Percentiles rank a stretch among this genome's conserved stretches.
These are phyloP conservation scores for Pseudogymnoascus sp. DNA, from an alignment of 2,329 filamentous ascomycete species.

Conservation along the genomic window DNA sequence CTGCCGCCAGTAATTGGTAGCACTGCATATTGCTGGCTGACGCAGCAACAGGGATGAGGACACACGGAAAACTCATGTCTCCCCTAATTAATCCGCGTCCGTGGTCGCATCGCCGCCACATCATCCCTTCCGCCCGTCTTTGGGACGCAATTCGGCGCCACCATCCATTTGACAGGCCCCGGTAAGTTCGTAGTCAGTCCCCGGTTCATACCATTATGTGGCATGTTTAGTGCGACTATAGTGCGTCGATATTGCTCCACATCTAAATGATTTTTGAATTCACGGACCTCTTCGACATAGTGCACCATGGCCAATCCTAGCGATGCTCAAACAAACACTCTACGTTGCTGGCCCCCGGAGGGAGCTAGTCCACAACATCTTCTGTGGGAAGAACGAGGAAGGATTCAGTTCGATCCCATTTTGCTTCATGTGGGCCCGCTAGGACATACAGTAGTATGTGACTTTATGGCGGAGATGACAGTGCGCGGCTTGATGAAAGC, in stretches of 20 bases:
- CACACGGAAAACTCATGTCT: neutral
- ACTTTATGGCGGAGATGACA: neutral
- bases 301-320: neutral
- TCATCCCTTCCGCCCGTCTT: neutral
- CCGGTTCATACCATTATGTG: neutral
- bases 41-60: neutral
- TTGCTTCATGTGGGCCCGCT: neutral
- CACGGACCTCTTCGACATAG: neutral
- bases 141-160: neutral
- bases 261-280: neutral
- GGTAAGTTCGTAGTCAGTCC: neutral
- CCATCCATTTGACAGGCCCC: neutral
- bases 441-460: neutral
- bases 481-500: neutral
- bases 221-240: neutral
- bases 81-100: neutral
- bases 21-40: constrained; percentile 2
- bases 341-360: neutral
- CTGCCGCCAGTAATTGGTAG: neutral
- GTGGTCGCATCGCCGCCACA: neutral
- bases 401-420: neutral
- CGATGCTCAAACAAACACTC: neutral
- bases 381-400: neutral
- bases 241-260: neutral
- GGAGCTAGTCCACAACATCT: neutral